phyloP scores from a whole-genome alignment of 495 filamentous ascomycete species.

The Acidomyces sp. region DNA sequence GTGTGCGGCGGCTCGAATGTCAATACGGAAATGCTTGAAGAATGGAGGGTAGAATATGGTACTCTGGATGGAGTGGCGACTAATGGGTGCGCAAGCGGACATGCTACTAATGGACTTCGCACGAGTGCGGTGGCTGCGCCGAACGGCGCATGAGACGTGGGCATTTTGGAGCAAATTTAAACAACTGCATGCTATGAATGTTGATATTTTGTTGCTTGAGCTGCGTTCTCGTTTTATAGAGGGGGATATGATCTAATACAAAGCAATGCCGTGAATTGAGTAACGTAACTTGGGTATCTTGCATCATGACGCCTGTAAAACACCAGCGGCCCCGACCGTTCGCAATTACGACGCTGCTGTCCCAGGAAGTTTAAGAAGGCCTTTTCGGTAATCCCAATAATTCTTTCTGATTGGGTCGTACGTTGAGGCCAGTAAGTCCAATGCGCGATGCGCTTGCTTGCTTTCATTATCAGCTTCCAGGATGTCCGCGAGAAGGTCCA shows the following conservation, averaged over 20 bases:
- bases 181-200: too few species aligned
- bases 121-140: slow-evolving; percentile 17
- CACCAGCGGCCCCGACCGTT: too few species aligned
- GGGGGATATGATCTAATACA: too few species aligned
- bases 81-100: too few species aligned
- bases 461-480: slow-evolving; percentile 46
- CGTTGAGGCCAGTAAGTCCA: slow-evolving; percentile 63
- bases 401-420: slow-evolving; percentile 83
- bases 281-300: too few species aligned
- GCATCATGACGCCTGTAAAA: too few species aligned
- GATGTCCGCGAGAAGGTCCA: slow-evolving; percentile 79
- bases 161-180: too few species aligned
- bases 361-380: slow-evolving; percentile 26
- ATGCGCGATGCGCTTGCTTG: slow-evolving; percentile 47
- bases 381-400: slow-evolving; percentile 78
- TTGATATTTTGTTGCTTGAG: too few species aligned
- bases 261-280: too few species aligned
- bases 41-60: slow-evolving; percentile 47
- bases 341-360: slow-evolving; percentile 3
- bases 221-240: too few species aligned
- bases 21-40: slow-evolving; percentile 49
- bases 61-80: slow-evolving; percentile 8
- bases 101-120: background rate
- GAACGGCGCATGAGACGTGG: background rate
- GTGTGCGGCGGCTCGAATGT: slow-evolving; percentile 78